These are phyloP conservation scores for Fusarium sp. DNA, from an alignment of 2,329 filamentous ascomycete genomes.

Conservation along the genomic window DNA sequence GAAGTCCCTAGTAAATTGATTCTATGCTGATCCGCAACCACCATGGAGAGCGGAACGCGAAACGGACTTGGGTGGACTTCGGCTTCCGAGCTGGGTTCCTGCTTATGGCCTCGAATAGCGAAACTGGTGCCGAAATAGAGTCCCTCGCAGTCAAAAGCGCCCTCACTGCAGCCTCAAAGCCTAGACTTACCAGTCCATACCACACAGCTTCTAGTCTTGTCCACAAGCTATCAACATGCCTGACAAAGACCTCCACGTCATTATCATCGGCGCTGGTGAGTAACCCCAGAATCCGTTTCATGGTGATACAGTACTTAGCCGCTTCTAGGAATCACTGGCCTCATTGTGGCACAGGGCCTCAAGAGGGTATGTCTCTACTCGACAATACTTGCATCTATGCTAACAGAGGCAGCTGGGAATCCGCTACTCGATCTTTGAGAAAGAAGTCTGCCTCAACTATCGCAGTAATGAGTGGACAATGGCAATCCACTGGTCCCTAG, in stretches of 20 bases:
- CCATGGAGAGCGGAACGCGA: conserved; percentile 22
- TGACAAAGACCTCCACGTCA: conserved; percentile 27
- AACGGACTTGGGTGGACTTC: conserved; percentile 29
- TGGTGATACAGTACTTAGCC: neutral
- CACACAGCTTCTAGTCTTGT: neutral
- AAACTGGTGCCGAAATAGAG: neutral
- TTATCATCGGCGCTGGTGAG: conserved; percentile 37
- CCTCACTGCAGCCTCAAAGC: neutral
- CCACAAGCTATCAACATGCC: conserved; percentile 19
- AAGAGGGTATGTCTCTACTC: conserved; percentile 16
- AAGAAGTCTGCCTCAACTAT: conserved; percentile 33
- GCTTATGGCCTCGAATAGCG: no score
- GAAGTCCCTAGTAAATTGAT: neutral
- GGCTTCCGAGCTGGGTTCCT: conserved; percentile 24
- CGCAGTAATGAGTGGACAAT: conserved; percentile 44
- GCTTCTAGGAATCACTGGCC: conserved; percentile 29
- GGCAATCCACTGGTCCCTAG: conserved; percentile 39
- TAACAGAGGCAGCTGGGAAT: conserved; percentile 17
- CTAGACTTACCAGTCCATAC: neutral
- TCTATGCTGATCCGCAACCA: neutral
- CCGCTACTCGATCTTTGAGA: conserved; percentile 37
- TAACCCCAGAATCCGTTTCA: neutral
- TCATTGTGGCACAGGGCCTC: conserved; percentile 35
- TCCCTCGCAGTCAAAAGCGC: neutral
- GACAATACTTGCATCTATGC: fast-evolving